A percentile compares a stretch with the other conserved stretches of the same genome.
Conservation (phyloP, 2,329 filamentous ascomycete species). For the Macroventuria anomochaeta region DNA sequence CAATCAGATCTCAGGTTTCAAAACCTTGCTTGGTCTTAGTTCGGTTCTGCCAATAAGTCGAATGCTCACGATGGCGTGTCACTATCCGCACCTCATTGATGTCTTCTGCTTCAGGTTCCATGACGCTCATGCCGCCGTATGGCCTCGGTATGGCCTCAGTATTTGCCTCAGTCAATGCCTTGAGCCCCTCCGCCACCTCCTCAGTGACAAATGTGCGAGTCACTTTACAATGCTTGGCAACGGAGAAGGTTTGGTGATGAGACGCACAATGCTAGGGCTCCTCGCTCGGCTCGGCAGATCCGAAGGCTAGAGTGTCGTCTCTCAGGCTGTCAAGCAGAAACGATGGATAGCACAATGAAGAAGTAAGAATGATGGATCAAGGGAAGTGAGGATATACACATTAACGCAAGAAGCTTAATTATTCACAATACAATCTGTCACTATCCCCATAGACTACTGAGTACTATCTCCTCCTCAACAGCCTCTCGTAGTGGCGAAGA, state of each 20-base stretch:
- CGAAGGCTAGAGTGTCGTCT: too few relatives aligned
- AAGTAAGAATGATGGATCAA: background rate
- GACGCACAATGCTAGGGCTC: background rate
- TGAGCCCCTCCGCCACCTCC: background rate
- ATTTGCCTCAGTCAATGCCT: background rate
- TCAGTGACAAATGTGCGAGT: constrained; percentile 7
- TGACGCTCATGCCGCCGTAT: background rate
- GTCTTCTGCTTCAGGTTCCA: background rate
- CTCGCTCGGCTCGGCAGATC: too few relatives aligned
- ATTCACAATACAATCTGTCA: constrained; percentile 2
- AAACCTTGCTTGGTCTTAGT: background rate
- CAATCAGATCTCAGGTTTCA: background rate
- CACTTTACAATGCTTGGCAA: background rate
- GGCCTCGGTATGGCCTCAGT: background rate
- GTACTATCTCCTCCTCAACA: background rate
- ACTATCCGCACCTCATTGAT: background rate
- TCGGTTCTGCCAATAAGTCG: too few relatives aligned
- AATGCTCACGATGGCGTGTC: too few relatives aligned
- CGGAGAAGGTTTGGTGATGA: constrained; percentile 5
- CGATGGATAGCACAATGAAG: background rate
- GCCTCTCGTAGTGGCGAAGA: background rate
- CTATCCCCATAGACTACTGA: background rate
- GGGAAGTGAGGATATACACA: background rate
- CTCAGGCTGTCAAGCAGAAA: background rate
- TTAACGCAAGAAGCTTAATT: constrained; percentile 2